Percentiles rank a stretch among this genome's conserved stretches.
phyloP scores from a whole-genome alignment of 2,329 filamentous ascomycete species.

The Sporothrix luriei region DNA sequence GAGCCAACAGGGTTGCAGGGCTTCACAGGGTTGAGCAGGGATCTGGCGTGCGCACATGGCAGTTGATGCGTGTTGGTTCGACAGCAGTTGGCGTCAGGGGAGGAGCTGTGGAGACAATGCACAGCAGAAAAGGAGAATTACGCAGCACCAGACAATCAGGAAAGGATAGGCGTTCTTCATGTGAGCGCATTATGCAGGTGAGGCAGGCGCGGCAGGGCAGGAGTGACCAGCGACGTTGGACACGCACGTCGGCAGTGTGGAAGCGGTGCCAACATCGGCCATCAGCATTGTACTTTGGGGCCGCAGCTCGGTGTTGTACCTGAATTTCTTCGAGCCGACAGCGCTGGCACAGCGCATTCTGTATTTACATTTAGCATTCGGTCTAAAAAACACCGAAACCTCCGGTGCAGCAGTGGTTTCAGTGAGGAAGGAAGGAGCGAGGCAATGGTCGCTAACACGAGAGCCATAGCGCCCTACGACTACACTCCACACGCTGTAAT shows the following conservation, averaged over 20 bases:
- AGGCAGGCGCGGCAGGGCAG: not conserved
- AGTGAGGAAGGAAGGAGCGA: not conserved
- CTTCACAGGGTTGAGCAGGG: not conserved
- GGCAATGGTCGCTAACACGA: not conserved
- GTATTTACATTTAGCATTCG: too few relatives aligned
- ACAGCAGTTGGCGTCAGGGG: slow-evolving; percentile 12
- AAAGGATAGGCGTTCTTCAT: slow-evolving; percentile 14
- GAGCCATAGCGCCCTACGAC: not conserved
- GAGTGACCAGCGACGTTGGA: slow-evolving; percentile 8
- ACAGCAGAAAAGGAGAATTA: not conserved
- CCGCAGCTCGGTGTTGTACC: too few relatives aligned
- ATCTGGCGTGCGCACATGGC: slow-evolving; percentile 17
- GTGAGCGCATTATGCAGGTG: slow-evolving; percentile 15
- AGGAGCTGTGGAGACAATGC: slow-evolving; percentile 19
- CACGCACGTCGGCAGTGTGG: not conserved
- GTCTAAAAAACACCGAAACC: not conserved
- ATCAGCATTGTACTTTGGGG: slow-evolving; percentile 6
- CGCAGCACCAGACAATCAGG: not conserved
- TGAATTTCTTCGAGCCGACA: too few relatives aligned
- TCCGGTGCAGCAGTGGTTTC: not conserved
- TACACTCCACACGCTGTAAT: too few relatives aligned
- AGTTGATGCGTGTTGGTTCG: slow-evolving; percentile 24
- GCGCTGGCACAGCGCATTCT: not conserved
- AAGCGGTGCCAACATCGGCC: not conserved
- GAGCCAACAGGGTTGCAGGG: not conserved